Conservation (phyloP, 352 stramenopile genomes). For the Pythium aristosporum region DNA sequence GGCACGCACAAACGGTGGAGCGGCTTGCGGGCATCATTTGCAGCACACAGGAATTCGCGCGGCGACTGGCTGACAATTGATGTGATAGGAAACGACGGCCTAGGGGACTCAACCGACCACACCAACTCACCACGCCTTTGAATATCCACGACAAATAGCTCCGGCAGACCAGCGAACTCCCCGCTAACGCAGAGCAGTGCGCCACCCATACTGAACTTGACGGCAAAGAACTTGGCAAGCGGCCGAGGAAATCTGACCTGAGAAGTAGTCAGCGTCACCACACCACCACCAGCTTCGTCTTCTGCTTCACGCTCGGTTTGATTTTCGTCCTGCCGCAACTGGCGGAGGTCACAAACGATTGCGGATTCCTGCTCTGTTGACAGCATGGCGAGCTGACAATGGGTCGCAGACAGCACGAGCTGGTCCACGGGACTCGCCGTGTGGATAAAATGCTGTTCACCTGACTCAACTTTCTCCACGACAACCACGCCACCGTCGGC, state of each 20-base stretch:
- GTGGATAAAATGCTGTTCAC: constrained; percentile 10
- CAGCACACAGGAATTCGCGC: constrained; percentile 20
- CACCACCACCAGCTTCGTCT: background rate
- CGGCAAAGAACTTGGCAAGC: background rate
- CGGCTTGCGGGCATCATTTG: background rate
- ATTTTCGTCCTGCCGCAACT: constrained; percentile 5
- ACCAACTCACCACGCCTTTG: constrained; percentile 1
- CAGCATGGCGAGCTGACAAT: constrained; percentile 1
- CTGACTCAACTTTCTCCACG: constrained; percentile 20
- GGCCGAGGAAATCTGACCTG: constrained; percentile 1
- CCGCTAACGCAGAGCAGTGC: constrained; percentile 16
- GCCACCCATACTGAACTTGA: constrained; percentile 20
- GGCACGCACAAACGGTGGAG: constrained; percentile 11
- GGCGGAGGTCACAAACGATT: constrained; percentile 7
- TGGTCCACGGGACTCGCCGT: background rate
- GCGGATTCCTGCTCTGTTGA: background rate
- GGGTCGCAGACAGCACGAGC: constrained; percentile 15
- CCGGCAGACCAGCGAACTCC: background rate
- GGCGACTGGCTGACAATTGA: constrained; percentile 15
- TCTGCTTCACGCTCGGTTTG: constrained; percentile 5
- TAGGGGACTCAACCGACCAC: background rate
- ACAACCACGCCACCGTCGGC: constrained; percentile 4
- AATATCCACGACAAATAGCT: constrained; percentile 20
- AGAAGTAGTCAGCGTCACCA: background rate
- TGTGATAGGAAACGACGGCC: background rate